Evolutionary conservation across 2,329 filamentous ascomycete genomes (phyloP), one percentile per base, ranked within the genome.

Genomic region (Diaporthe citriasiana): DNA sequence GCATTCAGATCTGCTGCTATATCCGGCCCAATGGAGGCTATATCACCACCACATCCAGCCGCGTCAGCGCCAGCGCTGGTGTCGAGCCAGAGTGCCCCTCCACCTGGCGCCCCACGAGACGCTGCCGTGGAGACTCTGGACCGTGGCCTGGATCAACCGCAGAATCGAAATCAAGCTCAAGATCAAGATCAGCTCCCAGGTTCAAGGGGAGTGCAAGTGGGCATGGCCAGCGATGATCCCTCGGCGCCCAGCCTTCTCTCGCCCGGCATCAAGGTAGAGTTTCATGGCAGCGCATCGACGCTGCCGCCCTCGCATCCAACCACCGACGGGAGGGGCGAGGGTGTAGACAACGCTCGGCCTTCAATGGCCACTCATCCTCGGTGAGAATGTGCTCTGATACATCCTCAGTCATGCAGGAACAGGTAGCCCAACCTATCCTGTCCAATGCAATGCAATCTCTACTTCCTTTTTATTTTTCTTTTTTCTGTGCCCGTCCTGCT

Each of bases 201-300:
- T 51, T 38, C 63, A 40, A 68, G 47, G 22, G n/a, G 9, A 22
- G 63, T 22, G 25, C 45, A 68, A 68, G 63, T 57, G 53, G 59
- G 51, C 51, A 51, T 42, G 53, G 55, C 25, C 51, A 56, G 17
- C 45, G 60, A 60, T 7, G 57, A 66, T 60, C 27, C 50, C 72
- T 70, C 75, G 33, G 70, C 76, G 30, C 73, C 77, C 42, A 79
- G 79, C 73, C 73, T 83, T 38, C 78, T 80, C 70, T 85, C 84
- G 53, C 84, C 84, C 50, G 80, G 77, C 45, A 85, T 86, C 76
- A 81, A 79, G 35, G 79, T 86, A 72, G 81, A 83, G 70, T 81
- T 82, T 75, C 76, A 80, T 73, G 80, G 82, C n/a, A 30, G 47
- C 63, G 63, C 63, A 68, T 40, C 63, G 33, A 40, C 33, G 19